phyloP scores from a whole-genome alignment of 306 rosid species.

The Medicago arabica region DNA sequence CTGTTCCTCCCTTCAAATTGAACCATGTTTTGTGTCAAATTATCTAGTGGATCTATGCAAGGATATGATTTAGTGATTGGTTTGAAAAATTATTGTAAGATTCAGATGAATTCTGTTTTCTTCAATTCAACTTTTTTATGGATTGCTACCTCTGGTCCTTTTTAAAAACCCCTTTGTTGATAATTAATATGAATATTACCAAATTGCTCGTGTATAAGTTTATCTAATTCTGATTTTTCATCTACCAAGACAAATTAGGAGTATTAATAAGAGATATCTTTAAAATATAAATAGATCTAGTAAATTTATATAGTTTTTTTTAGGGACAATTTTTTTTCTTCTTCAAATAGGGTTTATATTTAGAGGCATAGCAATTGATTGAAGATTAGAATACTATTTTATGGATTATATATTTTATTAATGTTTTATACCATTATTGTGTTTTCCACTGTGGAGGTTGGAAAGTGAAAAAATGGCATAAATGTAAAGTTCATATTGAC shows the following conservation, averaged over 20 bases:
- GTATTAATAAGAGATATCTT: background rate
- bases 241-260: background rate
- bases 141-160: no score
- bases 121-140: background rate
- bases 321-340: background rate
- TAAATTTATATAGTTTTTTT: background rate
- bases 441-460: slow-evolving; percentile 49
- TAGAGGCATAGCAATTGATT: background rate
- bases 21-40: slow-evolving; percentile 31
- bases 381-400: slow-evolving; percentile 24
- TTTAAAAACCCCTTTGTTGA: no score
- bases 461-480: slow-evolving; percentile 38
- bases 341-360: background rate
- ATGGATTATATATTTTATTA: slow-evolving; percentile 23
- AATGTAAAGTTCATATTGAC: slow-evolving; percentile 45
- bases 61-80: slow-evolving; percentile 25
- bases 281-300: background rate
- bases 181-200: no score
- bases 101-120: slow-evolving; percentile 33
- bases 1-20: slow-evolving; percentile 32
- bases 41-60: slow-evolving; percentile 17
- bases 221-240: background rate
- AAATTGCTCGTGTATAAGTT: background rate
- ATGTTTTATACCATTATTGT: slow-evolving; percentile 38
- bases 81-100: slow-evolving; percentile 1